Conservation (phyloP, 2,329 filamentous ascomycete genomes). For the Daldinia sp. region DNA sequence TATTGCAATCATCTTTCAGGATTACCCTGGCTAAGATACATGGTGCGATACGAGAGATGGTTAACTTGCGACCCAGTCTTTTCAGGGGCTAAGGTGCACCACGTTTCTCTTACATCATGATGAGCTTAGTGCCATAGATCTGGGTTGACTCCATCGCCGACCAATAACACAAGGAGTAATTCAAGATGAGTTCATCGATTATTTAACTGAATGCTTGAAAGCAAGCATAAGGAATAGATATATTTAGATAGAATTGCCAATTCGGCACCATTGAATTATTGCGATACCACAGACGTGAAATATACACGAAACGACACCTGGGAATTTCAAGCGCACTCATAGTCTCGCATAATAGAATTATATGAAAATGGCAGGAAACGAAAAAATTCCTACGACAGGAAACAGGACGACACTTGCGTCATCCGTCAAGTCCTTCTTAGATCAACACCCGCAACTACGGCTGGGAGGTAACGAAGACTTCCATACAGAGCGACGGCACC, state of each 20-base stretch:
- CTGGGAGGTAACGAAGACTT: conserved; percentile 29
- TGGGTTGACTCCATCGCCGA: neutral
- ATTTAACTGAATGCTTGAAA: neutral
- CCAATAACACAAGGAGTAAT: neutral
- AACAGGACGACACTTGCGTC: conserved; percentile 17
- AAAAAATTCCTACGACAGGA: conserved; percentile 19
- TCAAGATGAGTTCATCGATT: conserved; percentile 12
- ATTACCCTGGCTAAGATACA: neutral
- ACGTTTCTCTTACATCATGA: conserved; percentile 20
- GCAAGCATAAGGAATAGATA: too few species aligned
- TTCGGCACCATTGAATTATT: too few species aligned
- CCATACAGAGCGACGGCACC: conserved; percentile 31
- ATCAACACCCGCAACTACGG: conserved; percentile 22
- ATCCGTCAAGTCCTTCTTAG: conserved; percentile 28
- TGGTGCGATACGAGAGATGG: neutral
- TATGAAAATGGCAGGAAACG: conserved; percentile 6
- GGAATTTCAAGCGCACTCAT: neutral
- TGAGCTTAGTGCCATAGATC: neutral
- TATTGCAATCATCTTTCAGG: neutral
- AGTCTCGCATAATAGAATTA: neutral
- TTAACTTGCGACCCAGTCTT: neutral
- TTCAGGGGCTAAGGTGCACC: neutral
- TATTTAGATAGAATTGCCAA: neutral
- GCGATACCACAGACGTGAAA: neutral
- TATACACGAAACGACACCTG: neutral